These are phyloP conservation scores for Halophytophthora polymorphica DNA, from an alignment of 352 stramenopile genomes.

Conservation along the genomic window DNA sequence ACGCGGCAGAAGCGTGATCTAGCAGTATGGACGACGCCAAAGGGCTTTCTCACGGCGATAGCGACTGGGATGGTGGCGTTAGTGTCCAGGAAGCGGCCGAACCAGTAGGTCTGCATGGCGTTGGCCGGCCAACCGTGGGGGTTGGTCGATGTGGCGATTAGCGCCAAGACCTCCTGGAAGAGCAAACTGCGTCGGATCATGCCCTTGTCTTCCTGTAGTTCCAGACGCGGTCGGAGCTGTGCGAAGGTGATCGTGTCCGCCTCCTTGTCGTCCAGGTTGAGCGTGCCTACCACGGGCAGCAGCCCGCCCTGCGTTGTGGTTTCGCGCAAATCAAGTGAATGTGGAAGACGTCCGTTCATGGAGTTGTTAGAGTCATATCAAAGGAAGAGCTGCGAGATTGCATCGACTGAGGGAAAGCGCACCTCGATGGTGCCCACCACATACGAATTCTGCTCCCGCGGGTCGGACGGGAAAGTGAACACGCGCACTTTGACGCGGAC, in stretches of 20 bases:
- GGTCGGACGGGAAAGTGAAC: conserved; percentile 72
- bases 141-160: conserved; percentile 56
- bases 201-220: conserved; percentile 58
- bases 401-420: neutral
- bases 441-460: conserved; percentile 71
- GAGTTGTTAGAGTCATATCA: neutral
- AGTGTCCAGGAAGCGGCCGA: conserved; percentile 53
- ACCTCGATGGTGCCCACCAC: conserved; percentile 70
- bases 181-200: conserved; percentile 66
- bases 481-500: conserved; percentile 70
- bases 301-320: conserved; percentile 37
- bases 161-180: conserved; percentile 74
- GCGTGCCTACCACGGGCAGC: conserved; percentile 58
- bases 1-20: neutral
- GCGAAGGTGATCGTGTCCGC: conserved; percentile 50
- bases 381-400: neutral
- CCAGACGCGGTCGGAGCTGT: conserved; percentile 60
- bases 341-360: neutral
- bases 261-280: conserved; percentile 65
- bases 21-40: neutral
- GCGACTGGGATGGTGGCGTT: conserved; percentile 36
- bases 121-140: conserved; percentile 62
- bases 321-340: neutral
- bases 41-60: conserved; percentile 30
- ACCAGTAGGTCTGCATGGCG: conserved; percentile 75